Base-by-base conservation (phyloP, 495 filamentous ascomycete genomes). In the Trichoderma erinaceum region DNA sequence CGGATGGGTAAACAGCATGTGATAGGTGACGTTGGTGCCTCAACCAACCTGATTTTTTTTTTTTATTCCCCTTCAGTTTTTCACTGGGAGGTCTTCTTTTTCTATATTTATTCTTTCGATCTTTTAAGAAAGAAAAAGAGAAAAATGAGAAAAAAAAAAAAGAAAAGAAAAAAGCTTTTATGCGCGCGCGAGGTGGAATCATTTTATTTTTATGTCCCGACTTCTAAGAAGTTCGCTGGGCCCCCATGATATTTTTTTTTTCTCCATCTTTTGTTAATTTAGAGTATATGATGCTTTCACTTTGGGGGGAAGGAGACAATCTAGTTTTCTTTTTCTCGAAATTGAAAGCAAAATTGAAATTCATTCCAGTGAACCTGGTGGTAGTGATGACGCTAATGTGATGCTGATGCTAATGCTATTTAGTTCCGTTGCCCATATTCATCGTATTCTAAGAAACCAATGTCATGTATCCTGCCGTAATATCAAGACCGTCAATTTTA, bases 191-290 rank as follows among this genome's bases (percentile, higher is more conserved):
- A 13, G 13, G 10, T 44, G 10, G 32, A 13, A 44, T 44, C 43
- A 44, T 43, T 43, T 12, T n/a, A 7, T 15, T 61, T n/a, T 13
- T 29, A 61, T 32, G 52, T 7, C 25, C 52, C 23, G 52, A 11
- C 52, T 61, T 29, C 52, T n/a, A n/a, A 61, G 52, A 18, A 52
- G 48, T 21, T 8, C 48, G 48, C n/a, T 52, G 48, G 16, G 16
- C n/a, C n/a, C 48, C n/a, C 21, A 8, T 52, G 32, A 35, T 6
- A 10, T 23, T 61, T 61, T 29, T 61, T 27, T 61, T 61, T 15
- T 61, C 27, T n/a, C n/a, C n/a, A n/a, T n/a, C n/a, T n/a, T n/a
- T n/a, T n/a, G 52, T 61, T 61, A 61, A 35, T 23, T 61, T 61
- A 61, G 52, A 61, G 5, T 61, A 61, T 27, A 18, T 29, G 56